These are phyloP conservation scores for Thielaviopsis euricoi DNA, from an alignment of 2,329 filamentous ascomycete genomes.

Conservation along the genomic window DNA sequence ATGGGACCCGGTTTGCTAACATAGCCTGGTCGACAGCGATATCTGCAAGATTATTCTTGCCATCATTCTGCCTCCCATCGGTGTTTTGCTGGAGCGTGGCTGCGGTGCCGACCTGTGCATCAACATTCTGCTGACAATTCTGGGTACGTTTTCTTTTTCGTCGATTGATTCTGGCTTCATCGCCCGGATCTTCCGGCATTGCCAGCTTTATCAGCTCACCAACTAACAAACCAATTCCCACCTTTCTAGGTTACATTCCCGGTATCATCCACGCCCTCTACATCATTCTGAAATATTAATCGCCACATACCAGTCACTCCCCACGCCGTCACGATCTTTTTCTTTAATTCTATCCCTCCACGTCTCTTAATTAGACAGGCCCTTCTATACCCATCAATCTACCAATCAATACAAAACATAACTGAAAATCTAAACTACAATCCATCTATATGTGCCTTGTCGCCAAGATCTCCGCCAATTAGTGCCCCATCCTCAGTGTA, in stretches of 20 bases:
- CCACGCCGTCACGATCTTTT: background rate
- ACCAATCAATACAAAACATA: background rate
- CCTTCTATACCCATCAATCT: background rate
- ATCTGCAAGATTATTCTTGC: conserved; percentile 64
- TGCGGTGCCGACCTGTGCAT: conserved; percentile 78
- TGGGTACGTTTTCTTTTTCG: conserved; percentile 28
- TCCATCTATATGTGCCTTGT: too few relatives aligned
- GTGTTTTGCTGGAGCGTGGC: conserved; percentile 87
- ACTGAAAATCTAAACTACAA: background rate
- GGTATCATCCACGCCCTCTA: conserved; percentile 90
- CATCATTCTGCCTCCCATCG: conserved; percentile 74
- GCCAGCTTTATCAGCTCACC: background rate
- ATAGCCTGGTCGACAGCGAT: conserved; percentile 23
- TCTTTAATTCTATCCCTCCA: background rate
- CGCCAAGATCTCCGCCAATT: background rate
- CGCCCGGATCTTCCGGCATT: background rate
- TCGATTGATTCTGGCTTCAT: background rate
- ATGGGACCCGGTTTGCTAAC: background rate
- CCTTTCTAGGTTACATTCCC: conserved; percentile 40
- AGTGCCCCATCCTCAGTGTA: background rate
- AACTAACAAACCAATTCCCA: background rate
- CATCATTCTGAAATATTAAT: conserved; percentile 79
- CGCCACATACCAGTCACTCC: background rate
- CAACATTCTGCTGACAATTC: conserved; percentile 76
- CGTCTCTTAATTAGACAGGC: background rate